These are phyloP conservation scores for Rhizophora mangle DNA, from an alignment of 345 rosid species.

Conservation along the genomic window DNA sequence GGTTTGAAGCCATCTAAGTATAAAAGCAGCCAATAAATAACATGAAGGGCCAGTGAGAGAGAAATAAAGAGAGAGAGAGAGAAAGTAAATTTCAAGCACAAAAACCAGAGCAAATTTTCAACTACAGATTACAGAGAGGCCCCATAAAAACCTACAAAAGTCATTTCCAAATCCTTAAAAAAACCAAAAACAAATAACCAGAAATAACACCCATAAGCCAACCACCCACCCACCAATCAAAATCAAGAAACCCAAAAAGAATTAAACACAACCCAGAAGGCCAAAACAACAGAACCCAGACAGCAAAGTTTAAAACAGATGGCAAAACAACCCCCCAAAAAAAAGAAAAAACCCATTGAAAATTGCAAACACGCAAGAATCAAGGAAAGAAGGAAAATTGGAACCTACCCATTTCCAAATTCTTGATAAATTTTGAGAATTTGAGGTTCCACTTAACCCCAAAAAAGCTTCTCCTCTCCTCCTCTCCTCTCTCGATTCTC, in stretches of 20 bases:
- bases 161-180: background rate
- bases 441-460: background rate
- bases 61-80: background rate
- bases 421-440: constrained; percentile 11
- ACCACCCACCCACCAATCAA: background rate
- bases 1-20: background rate
- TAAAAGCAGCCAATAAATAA: constrained; percentile 15
- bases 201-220: background rate
- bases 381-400: background rate
- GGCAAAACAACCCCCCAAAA: no score
- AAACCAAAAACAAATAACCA: background rate
- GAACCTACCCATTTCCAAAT: constrained; percentile 49
- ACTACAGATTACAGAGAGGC: constrained; percentile 4
- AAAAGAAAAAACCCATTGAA: no score
- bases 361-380: background rate
- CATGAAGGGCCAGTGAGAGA: constrained; percentile 1
- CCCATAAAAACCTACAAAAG: constrained; percentile 18
- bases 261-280: background rate
- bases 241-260: background rate
- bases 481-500: background rate
- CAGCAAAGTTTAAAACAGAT: no score
- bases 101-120: constrained; percentile 12
- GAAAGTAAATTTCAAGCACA: constrained; percentile 16
- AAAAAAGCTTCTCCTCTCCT: background rate
- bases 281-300: background rate